Percentiles rank a stretch among this genome's conserved stretches.
Conservation (phyloP, 2,329 filamentous ascomycete genomes). For the Hypomyces perniciosus region DNA sequence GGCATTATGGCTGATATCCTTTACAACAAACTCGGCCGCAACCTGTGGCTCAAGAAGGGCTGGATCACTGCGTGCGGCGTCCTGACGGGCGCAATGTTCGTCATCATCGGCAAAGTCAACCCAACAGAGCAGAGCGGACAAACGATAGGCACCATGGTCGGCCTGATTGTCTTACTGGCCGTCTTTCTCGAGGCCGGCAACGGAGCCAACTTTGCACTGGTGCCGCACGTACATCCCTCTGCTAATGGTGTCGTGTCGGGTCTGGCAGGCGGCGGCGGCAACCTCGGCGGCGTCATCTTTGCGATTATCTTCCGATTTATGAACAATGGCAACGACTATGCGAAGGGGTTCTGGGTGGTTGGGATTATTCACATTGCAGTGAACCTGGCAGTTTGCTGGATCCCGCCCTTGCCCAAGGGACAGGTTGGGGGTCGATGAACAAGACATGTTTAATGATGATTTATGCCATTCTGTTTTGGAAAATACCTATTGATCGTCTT, state of each 20-base stretch:
- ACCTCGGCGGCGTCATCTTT: conserved; percentile 79
- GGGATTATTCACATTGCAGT: conserved; percentile 67
- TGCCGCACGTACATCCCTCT: conserved; percentile 78
- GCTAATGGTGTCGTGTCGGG: conserved; percentile 77
- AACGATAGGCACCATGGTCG: conserved; percentile 57
- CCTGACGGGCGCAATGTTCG: conserved; percentile 51
- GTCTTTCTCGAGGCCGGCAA: conserved; percentile 82
- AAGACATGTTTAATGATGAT: not conserved
- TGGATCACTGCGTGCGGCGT: conserved; percentile 54
- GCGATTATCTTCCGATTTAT: conserved; percentile 75
- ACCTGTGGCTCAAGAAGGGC: conserved; percentile 30
- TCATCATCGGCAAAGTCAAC: conserved; percentile 59
- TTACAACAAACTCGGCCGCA: conserved; percentile 34
- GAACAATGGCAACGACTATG: conserved; percentile 57
- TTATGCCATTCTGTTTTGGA: not conserved
- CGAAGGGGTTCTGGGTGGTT: conserved; percentile 72
- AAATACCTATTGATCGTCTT: not conserved
- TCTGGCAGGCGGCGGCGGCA: conserved; percentile 71
- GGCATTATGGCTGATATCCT: conserved; percentile 50
- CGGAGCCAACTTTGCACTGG: conserved; percentile 78
- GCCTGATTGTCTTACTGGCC: conserved; percentile 68
- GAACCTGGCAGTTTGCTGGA: conserved; percentile 57
- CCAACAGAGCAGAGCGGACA: conserved; percentile 44
- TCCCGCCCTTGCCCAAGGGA: conserved; percentile 48
- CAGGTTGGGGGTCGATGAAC: conserved; percentile 26